Conservation (phyloP, 2,329 filamentous ascomycete species). For the Pseudocercospora macadamiae region DNA sequence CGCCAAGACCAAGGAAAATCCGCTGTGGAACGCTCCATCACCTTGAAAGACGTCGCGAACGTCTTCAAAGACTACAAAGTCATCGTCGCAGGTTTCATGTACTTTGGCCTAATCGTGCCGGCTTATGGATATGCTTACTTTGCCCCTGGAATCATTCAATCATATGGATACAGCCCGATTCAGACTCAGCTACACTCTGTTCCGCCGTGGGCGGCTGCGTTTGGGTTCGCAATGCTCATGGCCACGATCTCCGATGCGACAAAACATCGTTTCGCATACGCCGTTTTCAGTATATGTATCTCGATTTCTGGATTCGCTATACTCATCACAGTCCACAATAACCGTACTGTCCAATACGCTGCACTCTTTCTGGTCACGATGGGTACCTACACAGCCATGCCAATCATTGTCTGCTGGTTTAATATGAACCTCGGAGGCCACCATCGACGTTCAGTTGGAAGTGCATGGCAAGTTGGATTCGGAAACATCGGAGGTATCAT, state of each 20-base stretch:
- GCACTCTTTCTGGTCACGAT: conserved; percentile 55
- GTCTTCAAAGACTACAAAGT: conserved; percentile 56
- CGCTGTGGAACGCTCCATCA: conserved; percentile 49
- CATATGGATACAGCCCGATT: conserved; percentile 56
- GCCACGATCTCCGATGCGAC: conserved; percentile 72
- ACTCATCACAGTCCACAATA: not conserved
- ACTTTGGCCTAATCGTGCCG: conserved; percentile 52
- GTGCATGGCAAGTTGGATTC: conserved; percentile 53
- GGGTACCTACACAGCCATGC: conserved; percentile 48
- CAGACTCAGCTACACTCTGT: conserved; percentile 59
- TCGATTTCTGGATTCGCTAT: conserved; percentile 72
- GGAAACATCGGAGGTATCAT: conserved; percentile 44
- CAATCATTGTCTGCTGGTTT: conserved; percentile 86
- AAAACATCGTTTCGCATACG: conserved; percentile 75
- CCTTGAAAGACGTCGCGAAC: conserved; percentile 45
- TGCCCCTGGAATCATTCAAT: conserved; percentile 46
- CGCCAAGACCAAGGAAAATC: conserved; percentile 52
- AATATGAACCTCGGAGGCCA: conserved; percentile 83
- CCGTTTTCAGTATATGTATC: conserved; percentile 68
- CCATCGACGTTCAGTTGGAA: conserved; percentile 52
- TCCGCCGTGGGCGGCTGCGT: conserved; percentile 70
- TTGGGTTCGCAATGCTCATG: conserved; percentile 75
- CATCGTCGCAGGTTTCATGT: conserved; percentile 55
- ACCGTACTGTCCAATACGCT: conserved; percentile 66
- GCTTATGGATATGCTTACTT: conserved; percentile 43